Conservation (phyloP, 2,329 filamentous ascomycete genomes). For the Pseudogymnoascus sp. region DNA sequence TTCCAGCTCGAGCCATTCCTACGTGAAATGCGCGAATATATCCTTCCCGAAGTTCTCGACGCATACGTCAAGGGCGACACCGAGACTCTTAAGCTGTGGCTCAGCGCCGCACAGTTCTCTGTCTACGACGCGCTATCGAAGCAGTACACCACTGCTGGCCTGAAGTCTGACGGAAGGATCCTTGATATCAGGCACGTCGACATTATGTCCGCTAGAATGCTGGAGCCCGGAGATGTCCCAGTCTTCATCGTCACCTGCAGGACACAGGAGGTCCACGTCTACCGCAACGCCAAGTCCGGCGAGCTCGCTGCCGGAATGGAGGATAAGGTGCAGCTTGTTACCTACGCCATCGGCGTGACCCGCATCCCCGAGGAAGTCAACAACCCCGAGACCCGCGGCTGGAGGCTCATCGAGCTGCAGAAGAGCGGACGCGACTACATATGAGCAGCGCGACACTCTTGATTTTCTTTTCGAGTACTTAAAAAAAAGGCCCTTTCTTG, state of each 20-base stretch:
- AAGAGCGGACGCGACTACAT: slow-evolving; percentile 93
- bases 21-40: slow-evolving; percentile 93
- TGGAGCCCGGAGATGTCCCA: slow-evolving; percentile 80
- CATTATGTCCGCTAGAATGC: slow-evolving; percentile 68
- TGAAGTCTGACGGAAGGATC: slow-evolving; percentile 91
- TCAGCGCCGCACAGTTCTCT: slow-evolving; percentile 90
- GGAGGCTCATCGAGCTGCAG: slow-evolving; percentile 96
- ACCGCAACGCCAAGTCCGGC: slow-evolving; percentile 81
- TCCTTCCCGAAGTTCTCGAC: slow-evolving; percentile 91
- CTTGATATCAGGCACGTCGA: slow-evolving; percentile 94
- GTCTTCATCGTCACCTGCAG: slow-evolving; percentile 96
- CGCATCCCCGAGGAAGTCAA: slow-evolving; percentile 89
- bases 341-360: slow-evolving; percentile 95
- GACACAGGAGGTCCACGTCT: slow-evolving; percentile 96
- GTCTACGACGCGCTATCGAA: slow-evolving; percentile 96
- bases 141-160: slow-evolving; percentile 86
- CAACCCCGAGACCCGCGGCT: slow-evolving; percentile 93
- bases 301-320: slow-evolving; percentile 95
- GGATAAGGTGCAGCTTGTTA: slow-evolving; percentile 96
- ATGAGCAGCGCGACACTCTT: slow-evolving; percentile 32
- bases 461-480: slow-evolving; percentile 3
- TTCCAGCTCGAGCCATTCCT: slow-evolving; percentile 96
- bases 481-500: background rate
- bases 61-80: slow-evolving; percentile 96
- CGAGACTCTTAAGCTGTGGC: slow-evolving; percentile 86